These are phyloP conservation scores for Eimeria nieschulzi DNA, from an alignment of 169 alveolate species.

Conservation along the genomic window DNA sequence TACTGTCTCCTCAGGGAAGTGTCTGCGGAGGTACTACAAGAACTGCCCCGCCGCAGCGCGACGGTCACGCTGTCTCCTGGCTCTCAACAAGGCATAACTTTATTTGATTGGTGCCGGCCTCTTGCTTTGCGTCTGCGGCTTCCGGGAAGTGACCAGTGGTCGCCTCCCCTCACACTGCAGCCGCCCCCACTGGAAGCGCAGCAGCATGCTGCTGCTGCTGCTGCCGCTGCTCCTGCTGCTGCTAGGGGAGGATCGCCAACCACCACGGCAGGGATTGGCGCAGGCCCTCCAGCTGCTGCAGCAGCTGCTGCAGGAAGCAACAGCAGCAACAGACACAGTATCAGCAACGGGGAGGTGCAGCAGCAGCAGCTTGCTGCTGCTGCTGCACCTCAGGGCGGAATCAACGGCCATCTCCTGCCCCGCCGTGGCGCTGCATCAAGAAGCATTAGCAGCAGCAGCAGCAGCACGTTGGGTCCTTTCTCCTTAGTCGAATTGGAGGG, in stretches of 20 bases:
- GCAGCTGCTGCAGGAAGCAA: constrained; percentile 11
- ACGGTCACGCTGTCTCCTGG: constrained; percentile 26
- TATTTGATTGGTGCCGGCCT: constrained; percentile 45
- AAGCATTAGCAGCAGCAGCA: constrained; percentile 22
- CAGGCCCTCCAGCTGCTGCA: not conserved
- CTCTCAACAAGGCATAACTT: constrained; percentile 23
- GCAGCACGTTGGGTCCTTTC: not conserved
- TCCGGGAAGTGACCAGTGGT: constrained; percentile 36
- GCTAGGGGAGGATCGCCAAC: not conserved
- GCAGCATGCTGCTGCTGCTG: not conserved
- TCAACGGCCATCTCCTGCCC: not conserved
- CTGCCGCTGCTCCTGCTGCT: not conserved
- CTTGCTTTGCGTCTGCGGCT: constrained; percentile 30
- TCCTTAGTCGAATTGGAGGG: not conserved
- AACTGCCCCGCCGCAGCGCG: constrained; percentile 36
- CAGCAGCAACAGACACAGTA: not conserved
- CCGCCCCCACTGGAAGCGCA: not conserved
- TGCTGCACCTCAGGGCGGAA: constrained; percentile 1
- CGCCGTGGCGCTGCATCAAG: not conserved
- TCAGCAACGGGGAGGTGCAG: not conserved
- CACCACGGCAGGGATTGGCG: not conserved
- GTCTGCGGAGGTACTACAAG: not conserved
- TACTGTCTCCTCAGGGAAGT: not conserved
- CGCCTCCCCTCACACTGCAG: not conserved
- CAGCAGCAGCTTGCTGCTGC: constrained; percentile 3